A percentile compares a stretch with the other conserved stretches of the same genome.
Evolutionary conservation across 495 filamentous ascomycete genomes (phyloP).

Genomic region (Penicillium malachiteum): DNA sequence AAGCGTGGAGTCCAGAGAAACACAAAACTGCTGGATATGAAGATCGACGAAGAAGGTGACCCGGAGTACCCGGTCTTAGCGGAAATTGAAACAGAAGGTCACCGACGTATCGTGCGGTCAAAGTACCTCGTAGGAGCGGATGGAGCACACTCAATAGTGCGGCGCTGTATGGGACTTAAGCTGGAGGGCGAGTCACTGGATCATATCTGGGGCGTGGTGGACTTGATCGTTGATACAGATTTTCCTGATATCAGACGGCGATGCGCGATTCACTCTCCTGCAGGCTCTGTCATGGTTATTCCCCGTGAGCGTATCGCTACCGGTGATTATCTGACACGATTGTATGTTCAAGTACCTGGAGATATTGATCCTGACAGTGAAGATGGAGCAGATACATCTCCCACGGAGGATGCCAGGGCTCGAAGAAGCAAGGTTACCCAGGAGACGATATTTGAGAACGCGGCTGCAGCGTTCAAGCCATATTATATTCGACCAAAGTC

Average conservation of each 20-base stretch:
- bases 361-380: constrained; percentile 25
- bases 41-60: constrained; percentile 57
- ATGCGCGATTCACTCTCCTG: constrained; percentile 65
- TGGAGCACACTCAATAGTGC: constrained; percentile 62
- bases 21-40: constrained; percentile 51
- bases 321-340: constrained; percentile 60
- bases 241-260: constrained; percentile 69
- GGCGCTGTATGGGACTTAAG: constrained; percentile 56
- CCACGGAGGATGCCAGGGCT: constrained; percentile 29
- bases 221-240: constrained; percentile 64
- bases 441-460: constrained; percentile 42
- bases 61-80: constrained; percentile 47
- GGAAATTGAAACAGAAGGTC: constrained; percentile 42
- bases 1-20: constrained; percentile 51
- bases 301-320: constrained; percentile 59
- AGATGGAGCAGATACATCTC: constrained; percentile 16
- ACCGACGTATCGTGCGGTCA: constrained; percentile 46
- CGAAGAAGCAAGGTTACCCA: constrained; percentile 40
- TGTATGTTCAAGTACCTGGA: constrained; percentile 60
- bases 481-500: constrained; percentile 45
- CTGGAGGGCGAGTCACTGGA: constrained; percentile 64
- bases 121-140: constrained; percentile 72
- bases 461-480: constrained; percentile 43
- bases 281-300: constrained; percentile 69
- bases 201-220: constrained; percentile 65